Percentiles rank a stretch among this genome's conserved stretches.
Conservation (phyloP, 2,329 filamentous ascomycete species). For the Fusarium odoratissimum region DNA sequence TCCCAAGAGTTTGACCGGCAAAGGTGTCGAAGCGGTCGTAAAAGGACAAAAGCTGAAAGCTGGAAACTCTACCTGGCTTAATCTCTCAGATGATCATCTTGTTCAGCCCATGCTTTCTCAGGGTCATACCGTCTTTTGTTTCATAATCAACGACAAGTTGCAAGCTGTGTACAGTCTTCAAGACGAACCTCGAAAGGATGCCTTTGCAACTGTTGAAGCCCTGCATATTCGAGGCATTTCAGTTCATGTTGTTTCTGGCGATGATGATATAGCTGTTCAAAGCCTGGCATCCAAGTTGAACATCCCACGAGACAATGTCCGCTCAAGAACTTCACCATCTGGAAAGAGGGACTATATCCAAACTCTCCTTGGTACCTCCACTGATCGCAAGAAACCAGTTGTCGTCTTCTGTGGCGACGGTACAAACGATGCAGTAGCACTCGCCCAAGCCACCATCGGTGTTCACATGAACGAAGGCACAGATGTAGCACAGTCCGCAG, state of each 20-base stretch:
- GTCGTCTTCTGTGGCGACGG: slow-evolving; percentile 82
- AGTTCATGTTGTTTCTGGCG: slow-evolving; percentile 64
- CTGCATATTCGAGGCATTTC: slow-evolving; percentile 54
- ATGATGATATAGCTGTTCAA: slow-evolving; percentile 63
- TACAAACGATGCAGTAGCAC: slow-evolving; percentile 80
- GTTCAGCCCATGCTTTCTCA: slow-evolving; percentile 51
- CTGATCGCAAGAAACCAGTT: slow-evolving; percentile 45
- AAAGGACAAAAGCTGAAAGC: slow-evolving; percentile 53
- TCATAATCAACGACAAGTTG: slow-evolving; percentile 53
- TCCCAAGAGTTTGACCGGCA: slow-evolving; percentile 56
- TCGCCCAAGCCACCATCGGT: slow-evolving; percentile 77
- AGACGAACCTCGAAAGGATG: slow-evolving; percentile 60
- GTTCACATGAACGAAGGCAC: slow-evolving; percentile 72
- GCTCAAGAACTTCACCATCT: slow-evolving; percentile 56
- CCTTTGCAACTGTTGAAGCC: slow-evolving; percentile 48
- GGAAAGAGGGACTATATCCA: slow-evolving; percentile 61
- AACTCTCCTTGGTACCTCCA: slow-evolving; percentile 45
- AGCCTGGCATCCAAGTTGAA: slow-evolving; percentile 53
- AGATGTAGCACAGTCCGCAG: slow-evolving; percentile 74
- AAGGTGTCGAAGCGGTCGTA: slow-evolving; percentile 56
- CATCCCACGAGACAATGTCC: slow-evolving; percentile 54
- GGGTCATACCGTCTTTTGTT: slow-evolving; percentile 60
- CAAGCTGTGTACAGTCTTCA: slow-evolving; percentile 58
- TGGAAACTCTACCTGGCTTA: slow-evolving; percentile 64
- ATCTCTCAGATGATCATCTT: slow-evolving; percentile 43